Evolutionary conservation across 345 rosid species (phyloP), one percentile per base, ranked within the genome.

Genomic region (Alliaria petiolata): DNA sequence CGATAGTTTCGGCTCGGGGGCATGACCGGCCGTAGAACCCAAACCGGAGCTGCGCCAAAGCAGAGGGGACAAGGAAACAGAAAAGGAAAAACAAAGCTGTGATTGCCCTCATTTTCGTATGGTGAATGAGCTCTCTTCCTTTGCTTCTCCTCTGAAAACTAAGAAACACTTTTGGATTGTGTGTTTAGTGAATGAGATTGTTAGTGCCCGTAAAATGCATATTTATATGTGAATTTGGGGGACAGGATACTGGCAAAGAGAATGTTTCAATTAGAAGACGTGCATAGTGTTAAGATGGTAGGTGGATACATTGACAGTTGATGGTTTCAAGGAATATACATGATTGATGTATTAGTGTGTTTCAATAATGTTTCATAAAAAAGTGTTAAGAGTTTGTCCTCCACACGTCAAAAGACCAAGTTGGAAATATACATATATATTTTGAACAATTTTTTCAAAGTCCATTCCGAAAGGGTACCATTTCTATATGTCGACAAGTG

Each of bases 1-100:
- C 76, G 14, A 88, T 88, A 17, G 89, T 45, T 72, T 88, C 91
- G 0, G 96, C 91, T 3, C 60, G 39, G 0, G 95, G 95, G 59
- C 96, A 92, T 8, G 83, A 62, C 1, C 79, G 38, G 51, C 53
- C 66, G 69, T 89, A 88, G 72, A 86, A 92, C 0, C 88, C 90
- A 5, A 77, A 75, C 38, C 57, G 80, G 0, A 92, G 66, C 19
- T 83, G 76, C 1, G 85, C 95, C 13, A 82, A 71, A 69, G 78
- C 30, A 65, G 65, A 8, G 51, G 87, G 64, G 82, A 46, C 69
- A 76, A 20, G 12, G 44, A 71, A 55, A 15, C 76, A 16, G 49
- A 78, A 44, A 4, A 81, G 50, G 33, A 76, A n/a, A 59, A 76
- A 62, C 15, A 67, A 65, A 52, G 75, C 67, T 67, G 44, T 43